phyloP scores from a whole-genome alignment of 108 stramenopile genomes.

The Mediolabrus comicus region DNA sequence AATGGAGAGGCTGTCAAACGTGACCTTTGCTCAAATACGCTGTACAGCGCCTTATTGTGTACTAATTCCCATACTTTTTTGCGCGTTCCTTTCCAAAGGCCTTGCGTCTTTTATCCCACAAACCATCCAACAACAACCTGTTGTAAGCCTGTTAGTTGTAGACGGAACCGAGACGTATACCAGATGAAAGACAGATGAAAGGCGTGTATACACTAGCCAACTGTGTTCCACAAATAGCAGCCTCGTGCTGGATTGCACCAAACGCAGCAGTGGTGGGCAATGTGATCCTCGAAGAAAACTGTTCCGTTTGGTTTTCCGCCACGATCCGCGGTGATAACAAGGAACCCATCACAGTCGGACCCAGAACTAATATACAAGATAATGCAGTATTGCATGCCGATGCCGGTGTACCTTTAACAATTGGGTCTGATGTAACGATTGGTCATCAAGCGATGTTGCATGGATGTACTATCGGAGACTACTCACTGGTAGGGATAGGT shows the following conservation, averaged over 20 bases:
- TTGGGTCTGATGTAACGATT: constrained; percentile 47
- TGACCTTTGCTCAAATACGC: no score
- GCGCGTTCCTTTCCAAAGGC: no score
- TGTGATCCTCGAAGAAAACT: constrained; percentile 36
- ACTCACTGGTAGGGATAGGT: constrained; percentile 52
- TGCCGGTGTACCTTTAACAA: constrained; percentile 37
- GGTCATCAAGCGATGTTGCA: constrained; percentile 55
- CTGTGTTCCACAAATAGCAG: constrained; percentile 31
- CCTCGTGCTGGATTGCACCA: constrained; percentile 56
- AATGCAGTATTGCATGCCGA: constrained; percentile 49
- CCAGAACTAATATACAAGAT: constrained; percentile 53
- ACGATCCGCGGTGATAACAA: constrained; percentile 52
- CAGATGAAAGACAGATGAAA: constrained; percentile 37
- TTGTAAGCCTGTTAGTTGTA: no score
- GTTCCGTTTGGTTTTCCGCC: constrained; percentile 54
- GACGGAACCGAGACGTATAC: no score
- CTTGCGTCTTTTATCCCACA: no score
- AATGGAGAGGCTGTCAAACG: no score
- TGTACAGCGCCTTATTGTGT: no score
- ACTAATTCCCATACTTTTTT: no score
- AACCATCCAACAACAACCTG: no score
- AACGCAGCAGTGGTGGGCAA: constrained; percentile 56
- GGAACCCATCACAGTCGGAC: constrained; percentile 48
- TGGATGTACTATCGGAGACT: constrained; percentile 44
- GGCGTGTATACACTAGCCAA: constrained; percentile 37